A percentile compares a stretch with the other conserved stretches of the same genome.
Conservation (phyloP, 495 filamentous ascomycete genomes). For the Talaromyces nanjingensis region DNA sequence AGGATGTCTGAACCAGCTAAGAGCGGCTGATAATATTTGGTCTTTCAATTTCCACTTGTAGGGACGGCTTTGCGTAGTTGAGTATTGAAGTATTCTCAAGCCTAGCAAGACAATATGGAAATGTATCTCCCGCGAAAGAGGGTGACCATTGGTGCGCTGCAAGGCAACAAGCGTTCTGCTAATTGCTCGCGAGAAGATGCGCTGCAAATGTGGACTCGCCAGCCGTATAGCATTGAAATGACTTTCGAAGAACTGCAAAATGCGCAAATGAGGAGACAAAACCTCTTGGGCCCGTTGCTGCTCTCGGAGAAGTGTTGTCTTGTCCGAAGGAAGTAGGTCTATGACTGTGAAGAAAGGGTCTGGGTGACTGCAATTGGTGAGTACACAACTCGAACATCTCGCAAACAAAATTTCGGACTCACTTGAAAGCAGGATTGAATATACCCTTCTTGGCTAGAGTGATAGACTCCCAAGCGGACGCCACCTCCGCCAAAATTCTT, state of each 20-base stretch:
- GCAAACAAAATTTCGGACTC: conserved; percentile 16
- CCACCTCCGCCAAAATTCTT: conserved; percentile 73
- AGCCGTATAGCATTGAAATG: conserved; percentile 89
- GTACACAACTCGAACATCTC: conserved; percentile 3
- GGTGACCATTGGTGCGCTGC: conserved; percentile 63
- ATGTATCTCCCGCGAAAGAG: conserved; percentile 82
- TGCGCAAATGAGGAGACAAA: conserved; percentile 74
- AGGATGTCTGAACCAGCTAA: conserved; percentile 79
- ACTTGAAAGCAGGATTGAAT: conserved; percentile 68
- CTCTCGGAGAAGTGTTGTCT: conserved; percentile 60
- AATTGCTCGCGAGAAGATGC: conserved; percentile 72
- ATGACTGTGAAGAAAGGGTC: conserved; percentile 88
- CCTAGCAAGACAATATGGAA: conserved; percentile 82
- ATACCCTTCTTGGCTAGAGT: conserved; percentile 69
- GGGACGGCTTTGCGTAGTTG: conserved; percentile 49
- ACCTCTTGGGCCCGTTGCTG: conserved; percentile 72
- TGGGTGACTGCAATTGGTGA: conserved; percentile 44
- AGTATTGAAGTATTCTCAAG: conserved; percentile 64
- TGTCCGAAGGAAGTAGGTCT: conserved; percentile 89
- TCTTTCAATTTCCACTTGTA: conserved; percentile 78
- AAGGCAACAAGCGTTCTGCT: conserved; percentile 66
- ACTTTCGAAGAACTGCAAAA: conserved; percentile 85
- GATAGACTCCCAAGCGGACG: conserved; percentile 78
- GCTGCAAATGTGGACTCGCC: conserved; percentile 69
- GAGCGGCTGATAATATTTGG: conserved; percentile 70